A percentile compares a stretch with the other conserved stretches of the same genome.
These are phyloP conservation scores for Aureobasidium zeae DNA, from an alignment of 2,329 filamentous ascomycete species.

Conservation along the genomic window DNA sequence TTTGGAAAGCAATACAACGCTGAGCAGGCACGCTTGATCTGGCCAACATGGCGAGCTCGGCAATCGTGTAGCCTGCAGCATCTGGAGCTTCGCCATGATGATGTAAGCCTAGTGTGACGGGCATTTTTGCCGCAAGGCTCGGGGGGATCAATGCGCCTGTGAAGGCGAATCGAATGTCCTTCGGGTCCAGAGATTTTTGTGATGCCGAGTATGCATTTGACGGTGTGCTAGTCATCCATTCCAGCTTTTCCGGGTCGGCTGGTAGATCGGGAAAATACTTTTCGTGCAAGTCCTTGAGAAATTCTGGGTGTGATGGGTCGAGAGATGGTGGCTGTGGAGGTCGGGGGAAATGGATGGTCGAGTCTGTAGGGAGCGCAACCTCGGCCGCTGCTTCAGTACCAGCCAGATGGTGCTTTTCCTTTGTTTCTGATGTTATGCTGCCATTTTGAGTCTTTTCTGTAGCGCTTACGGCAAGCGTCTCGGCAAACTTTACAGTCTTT, in stretches of 20 bases:
- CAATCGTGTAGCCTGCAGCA: slow-evolving; percentile 86
- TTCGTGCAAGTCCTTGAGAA: slow-evolving; percentile 72
- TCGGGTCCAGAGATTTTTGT: slow-evolving; percentile 60
- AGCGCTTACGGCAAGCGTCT: slow-evolving; percentile 18
- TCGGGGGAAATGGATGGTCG: slow-evolving; percentile 51
- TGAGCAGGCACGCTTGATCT: slow-evolving; percentile 78
- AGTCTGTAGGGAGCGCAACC: slow-evolving; percentile 18
- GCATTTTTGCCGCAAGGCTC: slow-evolving; percentile 60
- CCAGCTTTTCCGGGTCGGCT: slow-evolving; percentile 72
- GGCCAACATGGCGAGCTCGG: slow-evolving; percentile 71
- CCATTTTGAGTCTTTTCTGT: slow-evolving; percentile 13
- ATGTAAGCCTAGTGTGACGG: slow-evolving; percentile 72
- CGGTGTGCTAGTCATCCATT: slow-evolving; percentile 69
- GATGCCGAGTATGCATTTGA: slow-evolving; percentile 75
- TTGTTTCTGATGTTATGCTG: neutral
- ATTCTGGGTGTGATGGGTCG: slow-evolving; percentile 72
- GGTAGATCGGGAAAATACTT: slow-evolving; percentile 91
- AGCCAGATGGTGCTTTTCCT: neutral
- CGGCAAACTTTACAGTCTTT: slow-evolving; percentile 15
- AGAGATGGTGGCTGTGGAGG: slow-evolving; percentile 55
- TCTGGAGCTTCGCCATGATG: slow-evolving; percentile 90
- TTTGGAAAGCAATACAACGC: slow-evolving; percentile 84
- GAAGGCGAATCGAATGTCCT: slow-evolving; percentile 82
- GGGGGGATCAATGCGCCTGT: slow-evolving; percentile 72
- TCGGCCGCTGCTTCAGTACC: slow-evolving; percentile 11